Percentiles rank a stretch among this genome's conserved stretches.
Conservation (phyloP, 2,329 filamentous ascomycete species). For the Alternaria arbusti region DNA sequence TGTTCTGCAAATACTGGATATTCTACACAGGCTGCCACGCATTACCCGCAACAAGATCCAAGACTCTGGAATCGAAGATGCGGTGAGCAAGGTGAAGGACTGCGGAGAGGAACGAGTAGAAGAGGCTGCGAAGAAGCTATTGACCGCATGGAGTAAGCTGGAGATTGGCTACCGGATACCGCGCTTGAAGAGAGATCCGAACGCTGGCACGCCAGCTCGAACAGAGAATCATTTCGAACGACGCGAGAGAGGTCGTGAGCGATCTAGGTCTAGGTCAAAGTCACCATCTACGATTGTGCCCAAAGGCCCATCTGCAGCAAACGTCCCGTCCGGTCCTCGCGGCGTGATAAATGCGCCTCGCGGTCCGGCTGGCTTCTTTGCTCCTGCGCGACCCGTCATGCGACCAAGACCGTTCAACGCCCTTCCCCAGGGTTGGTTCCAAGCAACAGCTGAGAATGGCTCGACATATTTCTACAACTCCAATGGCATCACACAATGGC, state of each 20-base stretch:
- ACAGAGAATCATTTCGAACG: conserved; percentile 67
- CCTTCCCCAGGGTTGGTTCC: conserved; percentile 86
- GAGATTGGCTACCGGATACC: conserved; percentile 93
- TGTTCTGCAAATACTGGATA: conserved; percentile 85
- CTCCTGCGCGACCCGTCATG: conserved; percentile 57
- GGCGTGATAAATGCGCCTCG: conserved; percentile 63
- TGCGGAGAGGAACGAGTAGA: conserved; percentile 78
- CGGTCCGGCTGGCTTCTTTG: conserved; percentile 54
- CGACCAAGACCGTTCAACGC: conserved; percentile 63
- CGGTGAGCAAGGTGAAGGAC: conserved; percentile 70
- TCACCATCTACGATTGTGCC: conserved; percentile 52
- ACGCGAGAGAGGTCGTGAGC: conserved; percentile 56
- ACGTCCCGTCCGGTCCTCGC: conserved; percentile 54
- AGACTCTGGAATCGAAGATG: conserved; percentile 91
- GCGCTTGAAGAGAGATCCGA: conserved; percentile 82
- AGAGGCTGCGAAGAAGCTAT: conserved; percentile 70
- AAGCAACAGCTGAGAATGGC: conserved; percentile 70
- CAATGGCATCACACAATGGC: conserved; percentile 78
- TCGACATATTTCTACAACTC: conserved; percentile 85
- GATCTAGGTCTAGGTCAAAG: conserved; percentile 57
- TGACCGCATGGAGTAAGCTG: conserved; percentile 87
- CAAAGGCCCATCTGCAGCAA: conserved; percentile 48
- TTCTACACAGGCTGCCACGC: conserved; percentile 86
- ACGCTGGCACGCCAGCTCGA: conserved; percentile 51
- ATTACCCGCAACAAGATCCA: conserved; percentile 96